Evolutionary conservation across 1,284 basidiomycete species (phyloP), one percentile per base, ranked within the genome.

Genomic region (Apiotrichum laibachii): DNA sequence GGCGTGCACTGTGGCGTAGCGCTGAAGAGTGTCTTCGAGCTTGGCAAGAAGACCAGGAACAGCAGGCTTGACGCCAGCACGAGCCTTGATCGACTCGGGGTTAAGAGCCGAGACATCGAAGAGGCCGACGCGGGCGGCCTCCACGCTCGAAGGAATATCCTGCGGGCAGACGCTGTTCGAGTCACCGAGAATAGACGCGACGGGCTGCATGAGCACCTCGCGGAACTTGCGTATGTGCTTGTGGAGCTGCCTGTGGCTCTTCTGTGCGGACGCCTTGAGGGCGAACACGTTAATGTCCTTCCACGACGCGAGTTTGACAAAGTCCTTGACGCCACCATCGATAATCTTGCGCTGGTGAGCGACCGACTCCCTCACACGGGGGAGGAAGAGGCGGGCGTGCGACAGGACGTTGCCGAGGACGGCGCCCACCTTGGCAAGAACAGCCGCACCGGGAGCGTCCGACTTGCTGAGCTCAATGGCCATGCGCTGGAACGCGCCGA

Each of bases 231-330:
- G 86, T 62, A 98, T 85, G 65, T 87, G 85, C 76, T 90, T 92
- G 84, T 94, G 95, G 15, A 99, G 81, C 65, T 94, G 90, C 61
- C 87, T 86, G 76, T 99, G 96, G 2, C 91, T 92, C 71, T 85
- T 88, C 67, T 89, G 86, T 0, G 95, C 94, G 69, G 93, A 98
- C 63, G 90, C 87, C 75, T 89, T 90, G 64, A 99, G 83, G 5
- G 96, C 93, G 65, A 92, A 89, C 12, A 99, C 88, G 70, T 99
- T 99, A 72, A 95, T 82, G 72, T 99, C 96, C 76, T 90, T 95
- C 96, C 96, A 99, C 71, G 92, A 96, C 0, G 96, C 96, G 43
- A 99, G 82, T 75, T 92, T 93, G 81, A 99, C 89, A 72, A 91
- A 89, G 56, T 85, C 86, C 60, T 83, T 84, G 55, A 99, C 84